A percentile compares a stretch with the other conserved stretches of the same genome.
Conservation (phyloP, 352 stramenopile genomes). For the Globisporangium splendens region DNA sequence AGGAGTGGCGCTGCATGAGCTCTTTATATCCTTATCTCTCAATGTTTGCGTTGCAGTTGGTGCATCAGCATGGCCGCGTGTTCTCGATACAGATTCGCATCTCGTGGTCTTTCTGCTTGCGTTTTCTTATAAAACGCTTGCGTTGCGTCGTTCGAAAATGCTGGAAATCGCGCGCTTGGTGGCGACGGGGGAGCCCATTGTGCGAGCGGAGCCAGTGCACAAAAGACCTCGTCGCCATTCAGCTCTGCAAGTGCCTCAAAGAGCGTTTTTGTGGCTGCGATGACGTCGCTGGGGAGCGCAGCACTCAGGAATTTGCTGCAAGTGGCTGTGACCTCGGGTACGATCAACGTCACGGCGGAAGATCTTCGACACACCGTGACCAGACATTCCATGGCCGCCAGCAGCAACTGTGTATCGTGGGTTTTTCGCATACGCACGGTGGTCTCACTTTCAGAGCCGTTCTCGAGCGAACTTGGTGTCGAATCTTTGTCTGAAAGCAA, state of each 20-base stretch:
- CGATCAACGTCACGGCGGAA: slow-evolving; percentile 43
- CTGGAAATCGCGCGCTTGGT: slow-evolving; percentile 36
- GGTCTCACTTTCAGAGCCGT: slow-evolving; percentile 3
- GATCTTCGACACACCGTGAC: slow-evolving; percentile 39
- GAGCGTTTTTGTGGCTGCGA: slow-evolving; percentile 33
- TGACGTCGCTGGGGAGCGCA: slow-evolving; percentile 28
- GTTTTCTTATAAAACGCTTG: slow-evolving; percentile 26
- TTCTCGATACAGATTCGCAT: slow-evolving; percentile 4
- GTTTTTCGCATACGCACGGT: slow-evolving; percentile 26
- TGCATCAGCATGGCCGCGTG: slow-evolving; percentile 8
- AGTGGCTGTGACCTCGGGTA: slow-evolving; percentile 44
- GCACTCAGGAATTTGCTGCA: slow-evolving; percentile 47
- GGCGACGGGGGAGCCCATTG: slow-evolving; percentile 50
- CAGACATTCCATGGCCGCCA: slow-evolving; percentile 61
- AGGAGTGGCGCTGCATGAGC: too few species aligned
- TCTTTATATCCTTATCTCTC: not conserved
- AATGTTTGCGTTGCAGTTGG: slow-evolving; percentile 11
- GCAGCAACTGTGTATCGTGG: slow-evolving; percentile 50
- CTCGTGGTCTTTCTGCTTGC: not conserved
- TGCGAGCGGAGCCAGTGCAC: slow-evolving; percentile 37
- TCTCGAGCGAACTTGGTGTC: slow-evolving; percentile 1
- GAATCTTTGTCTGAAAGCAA: slow-evolving; percentile 21
- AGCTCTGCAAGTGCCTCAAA: slow-evolving; percentile 42
- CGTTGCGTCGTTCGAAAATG: slow-evolving; percentile 25
- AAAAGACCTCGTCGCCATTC: slow-evolving; percentile 78